Conservation (phyloP, 495 filamentous ascomycete species). For the Thozetella sp. region DNA sequence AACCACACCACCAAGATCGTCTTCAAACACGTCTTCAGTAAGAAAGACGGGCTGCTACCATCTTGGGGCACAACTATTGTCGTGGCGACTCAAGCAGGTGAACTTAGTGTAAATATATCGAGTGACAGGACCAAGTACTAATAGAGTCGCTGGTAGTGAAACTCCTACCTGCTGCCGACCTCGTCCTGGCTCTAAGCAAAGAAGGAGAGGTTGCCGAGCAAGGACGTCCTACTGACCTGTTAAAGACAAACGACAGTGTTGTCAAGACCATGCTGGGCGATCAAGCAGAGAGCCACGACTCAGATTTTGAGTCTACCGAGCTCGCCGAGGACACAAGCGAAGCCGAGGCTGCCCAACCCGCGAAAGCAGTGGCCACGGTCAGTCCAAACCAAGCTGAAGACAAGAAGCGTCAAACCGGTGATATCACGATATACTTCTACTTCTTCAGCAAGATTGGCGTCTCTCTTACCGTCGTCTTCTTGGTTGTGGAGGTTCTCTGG, state of each 20-base stretch:
- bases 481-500: constrained; percentile 18
- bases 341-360: too few relatives aligned
- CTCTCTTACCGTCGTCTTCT: constrained; percentile 15
- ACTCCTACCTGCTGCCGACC: constrained; percentile 32
- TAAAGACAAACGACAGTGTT: not conserved
- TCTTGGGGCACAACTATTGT: constrained; percentile 32
- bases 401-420: constrained; percentile 17
- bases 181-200: constrained; percentile 33
- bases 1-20: constrained; percentile 46
- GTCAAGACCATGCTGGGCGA: constrained; percentile 8
- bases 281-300: not conserved
- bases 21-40: constrained; percentile 50
- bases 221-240: constrained; percentile 32
- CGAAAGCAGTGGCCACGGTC: not conserved
- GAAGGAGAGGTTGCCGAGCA: constrained; percentile 36
- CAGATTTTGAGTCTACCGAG: not conserved
- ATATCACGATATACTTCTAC: constrained; percentile 27
- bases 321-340: constrained; percentile 3
- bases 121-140: not conserved
- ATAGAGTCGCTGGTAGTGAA: constrained; percentile 14
- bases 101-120: not conserved
- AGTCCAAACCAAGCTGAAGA: not conserved
- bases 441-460: constrained; percentile 30
- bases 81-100: constrained; percentile 20
- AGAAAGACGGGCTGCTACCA: constrained; percentile 29